phyloP scores from a whole-genome alignment of 2,329 filamentous ascomycete genomes.

The Penicillium sp. region DNA sequence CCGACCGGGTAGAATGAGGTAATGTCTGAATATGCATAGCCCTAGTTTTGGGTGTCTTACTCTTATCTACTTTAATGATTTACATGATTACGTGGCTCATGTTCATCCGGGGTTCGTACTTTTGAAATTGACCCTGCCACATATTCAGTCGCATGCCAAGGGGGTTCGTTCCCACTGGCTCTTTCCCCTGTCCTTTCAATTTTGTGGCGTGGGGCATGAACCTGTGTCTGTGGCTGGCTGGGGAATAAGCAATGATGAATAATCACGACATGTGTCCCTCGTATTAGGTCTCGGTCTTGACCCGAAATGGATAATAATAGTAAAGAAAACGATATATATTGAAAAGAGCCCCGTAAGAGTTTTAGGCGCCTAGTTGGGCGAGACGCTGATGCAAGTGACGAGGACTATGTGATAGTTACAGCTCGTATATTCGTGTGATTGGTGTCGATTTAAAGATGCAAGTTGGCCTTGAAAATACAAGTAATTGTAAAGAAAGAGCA shows the following conservation, averaged over 20 bases:
- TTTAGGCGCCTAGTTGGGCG: neutral
- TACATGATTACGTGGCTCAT: neutral
- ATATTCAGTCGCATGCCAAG: neutral
- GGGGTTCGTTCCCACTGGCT: neutral
- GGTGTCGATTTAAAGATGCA: neutral
- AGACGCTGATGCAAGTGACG: slow-evolving; percentile 2
- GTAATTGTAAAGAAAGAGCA: neutral
- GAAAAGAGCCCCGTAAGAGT: neutral
- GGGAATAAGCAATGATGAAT: neutral
- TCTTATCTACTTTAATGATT: neutral
- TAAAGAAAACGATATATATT: no score
- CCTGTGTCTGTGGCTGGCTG: neutral
- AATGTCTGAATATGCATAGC: neutral
- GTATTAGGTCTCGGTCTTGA: neutral
- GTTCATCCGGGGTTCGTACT: neutral
- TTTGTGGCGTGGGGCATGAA: neutral
- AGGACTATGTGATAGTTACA: neutral
- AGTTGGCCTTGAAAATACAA: no score
- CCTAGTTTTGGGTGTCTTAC: no score
- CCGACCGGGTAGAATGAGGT: slow-evolving; percentile 19
- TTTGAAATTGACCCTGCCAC: neutral
- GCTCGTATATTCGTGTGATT: neutral
- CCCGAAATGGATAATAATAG: neutral
- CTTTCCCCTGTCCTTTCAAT: neutral
- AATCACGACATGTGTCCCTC: neutral